Base-by-base conservation (phyloP, 192 early-diverging fungal genomes). In the Cetraspora pellucida region DNA sequence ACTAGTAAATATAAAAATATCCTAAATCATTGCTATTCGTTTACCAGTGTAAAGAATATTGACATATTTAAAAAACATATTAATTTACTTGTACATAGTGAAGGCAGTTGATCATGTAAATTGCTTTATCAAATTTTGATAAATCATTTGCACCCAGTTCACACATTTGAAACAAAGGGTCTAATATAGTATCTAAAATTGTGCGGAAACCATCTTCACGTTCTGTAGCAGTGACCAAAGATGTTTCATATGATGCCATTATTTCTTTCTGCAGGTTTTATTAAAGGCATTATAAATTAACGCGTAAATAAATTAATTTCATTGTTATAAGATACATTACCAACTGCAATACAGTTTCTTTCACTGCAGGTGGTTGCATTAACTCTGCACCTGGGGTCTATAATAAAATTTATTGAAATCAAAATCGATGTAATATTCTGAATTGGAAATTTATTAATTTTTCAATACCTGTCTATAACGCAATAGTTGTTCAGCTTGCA, bases 91-190 rank as follows among this genome's bases (percentile, higher is more conserved):
- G 90, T 46, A 92, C 84, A 80, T 89, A 85, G 43, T 87, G 82
- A 25, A 95, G 80, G 64, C 92, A 93, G 81, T 96, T 96, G 60
- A 91, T 82, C 78, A 87, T 86, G 77, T 93, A 95, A 23, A 95
- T 88, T 5, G 90, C 87, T 55, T 83, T 80, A 61, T 95, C 92
- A 27, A 91, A 84, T 17, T 77, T 57, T 13, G 78, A 74, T 30
- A 93, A 77, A 37, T 86, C 80, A 0, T 81, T 70, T 1, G 87
- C 85, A 11, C 89, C 86, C 21, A 87, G 77, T 72, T 89, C 87
- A 78, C 91, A 93, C 83, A 90, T 87, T 59, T 90, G 88, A 69
- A 91, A 79, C 3, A 94, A 78, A 11, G 94, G 92, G 50, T 93
- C 91, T 23, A 95, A 78, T n/a, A 91, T 82, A 0, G 91, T 88